phyloP scores from a whole-genome alignment of 2,329 filamentous ascomycete species.

The Cordyceps militaris region DNA sequence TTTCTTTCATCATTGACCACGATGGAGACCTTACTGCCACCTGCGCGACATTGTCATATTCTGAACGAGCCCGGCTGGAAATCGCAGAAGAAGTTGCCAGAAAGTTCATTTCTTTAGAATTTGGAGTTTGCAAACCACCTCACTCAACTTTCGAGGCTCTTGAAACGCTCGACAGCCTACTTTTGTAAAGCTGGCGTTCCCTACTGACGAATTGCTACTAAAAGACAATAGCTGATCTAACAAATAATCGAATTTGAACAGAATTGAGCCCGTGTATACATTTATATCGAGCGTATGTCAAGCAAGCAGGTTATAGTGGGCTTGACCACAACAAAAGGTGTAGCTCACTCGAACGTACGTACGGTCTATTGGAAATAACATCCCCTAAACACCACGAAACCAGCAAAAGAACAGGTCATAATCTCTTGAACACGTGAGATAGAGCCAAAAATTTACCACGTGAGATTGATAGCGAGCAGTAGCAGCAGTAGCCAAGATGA shows the following conservation, averaged over 20 bases:
- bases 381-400: neutral
- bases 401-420: neutral
- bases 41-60: slow-evolving; percentile 59
- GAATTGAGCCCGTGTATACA: neutral
- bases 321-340: neutral
- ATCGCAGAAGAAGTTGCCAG: slow-evolving; percentile 57
- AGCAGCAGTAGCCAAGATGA: neutral
- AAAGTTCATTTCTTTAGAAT: slow-evolving; percentile 39
- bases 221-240: neutral
- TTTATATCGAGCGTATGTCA: neutral
- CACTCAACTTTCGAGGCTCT: neutral
- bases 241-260: neutral
- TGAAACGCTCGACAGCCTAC: neutral
- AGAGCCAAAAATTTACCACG: neutral
- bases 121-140: slow-evolving; percentile 11
- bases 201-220: neutral
- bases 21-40: slow-evolving; percentile 71
- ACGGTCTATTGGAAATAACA: neutral
- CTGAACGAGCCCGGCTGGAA: slow-evolving; percentile 60
- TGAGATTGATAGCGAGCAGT: neutral
- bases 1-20: slow-evolving; percentile 59
- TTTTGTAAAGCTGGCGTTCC: neutral
- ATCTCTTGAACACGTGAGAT: neutral
- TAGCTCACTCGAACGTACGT: neutral
- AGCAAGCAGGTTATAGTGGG: neutral